Percentiles rank a stretch among this genome's conserved stretches.
phyloP scores from a whole-genome alignment of 495 filamentous ascomycete genomes.

The Aspergillus sclerotioniger region DNA sequence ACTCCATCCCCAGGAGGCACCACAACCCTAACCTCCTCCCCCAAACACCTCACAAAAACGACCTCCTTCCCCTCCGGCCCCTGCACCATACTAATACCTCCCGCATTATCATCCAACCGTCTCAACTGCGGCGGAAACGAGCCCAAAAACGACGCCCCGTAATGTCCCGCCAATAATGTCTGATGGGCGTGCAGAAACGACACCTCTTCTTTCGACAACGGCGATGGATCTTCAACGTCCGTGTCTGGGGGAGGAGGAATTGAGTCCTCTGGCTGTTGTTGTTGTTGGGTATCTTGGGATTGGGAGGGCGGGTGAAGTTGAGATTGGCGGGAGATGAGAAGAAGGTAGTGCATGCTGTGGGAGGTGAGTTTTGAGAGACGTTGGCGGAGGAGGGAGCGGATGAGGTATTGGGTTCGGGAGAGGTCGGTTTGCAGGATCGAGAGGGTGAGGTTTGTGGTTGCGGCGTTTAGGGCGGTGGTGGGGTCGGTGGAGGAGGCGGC shows the following conservation, averaged over 20 bases:
- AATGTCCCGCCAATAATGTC: conserved; percentile 76
- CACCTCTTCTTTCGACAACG: conserved; percentile 70
- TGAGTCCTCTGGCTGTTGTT: conserved; percentile 32
- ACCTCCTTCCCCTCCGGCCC: conserved; percentile 75
- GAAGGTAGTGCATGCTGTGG: conserved; percentile 44
- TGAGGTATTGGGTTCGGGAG: conserved; percentile 84
- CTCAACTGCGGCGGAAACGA: conserved; percentile 75
- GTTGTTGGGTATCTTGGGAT: conserved; percentile 45
- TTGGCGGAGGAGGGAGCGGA: conserved; percentile 80
- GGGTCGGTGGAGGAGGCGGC: conserved; percentile 50
- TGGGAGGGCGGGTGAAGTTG: conserved; percentile 54
- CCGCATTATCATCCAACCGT: conserved; percentile 83
- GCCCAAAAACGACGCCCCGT: conserved; percentile 72
- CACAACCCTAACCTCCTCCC: conserved; percentile 52
- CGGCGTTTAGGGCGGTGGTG: conserved; percentile 52
- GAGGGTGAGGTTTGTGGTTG: conserved; percentile 84
- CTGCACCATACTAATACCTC: conserved; percentile 89
- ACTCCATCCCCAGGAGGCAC: conserved; percentile 58
- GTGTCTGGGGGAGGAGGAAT: conserved; percentile 38
- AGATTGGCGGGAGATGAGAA: conserved; percentile 55
- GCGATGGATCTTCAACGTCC: conserved; percentile 31
- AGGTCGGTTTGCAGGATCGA: conserved; percentile 97
- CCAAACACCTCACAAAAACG: conserved; percentile 79
- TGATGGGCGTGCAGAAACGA: conserved; percentile 81
- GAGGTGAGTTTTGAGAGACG: conserved; percentile 71